Evolutionary conservation across 306 rosid species (phyloP).

Genomic region (Morella rubra): DNA sequence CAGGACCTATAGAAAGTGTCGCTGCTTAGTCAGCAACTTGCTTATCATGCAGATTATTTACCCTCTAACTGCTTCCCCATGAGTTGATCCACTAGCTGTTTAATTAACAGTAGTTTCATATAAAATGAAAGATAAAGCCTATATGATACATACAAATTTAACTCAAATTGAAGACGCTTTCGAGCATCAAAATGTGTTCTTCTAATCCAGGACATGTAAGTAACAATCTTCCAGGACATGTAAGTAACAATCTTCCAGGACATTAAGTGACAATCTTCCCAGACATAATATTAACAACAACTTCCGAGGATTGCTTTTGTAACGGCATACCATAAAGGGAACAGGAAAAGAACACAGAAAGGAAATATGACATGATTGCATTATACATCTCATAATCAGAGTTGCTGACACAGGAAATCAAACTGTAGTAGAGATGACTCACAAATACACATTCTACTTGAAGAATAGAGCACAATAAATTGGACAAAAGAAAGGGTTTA

Average conservation of each 20-base stretch:
- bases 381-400: background rate
- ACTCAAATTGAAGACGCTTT: no score
- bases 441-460: background rate
- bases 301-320: background rate
- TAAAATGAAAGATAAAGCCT: no score
- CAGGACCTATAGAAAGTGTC: background rate
- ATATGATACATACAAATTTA: no score
- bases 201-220: background rate
- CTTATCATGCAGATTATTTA: background rate
- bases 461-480: background rate
- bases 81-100: background rate
- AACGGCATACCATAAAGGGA: background rate
- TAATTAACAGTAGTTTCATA: no score
- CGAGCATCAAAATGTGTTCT: no score
- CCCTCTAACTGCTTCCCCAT: background rate
- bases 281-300: background rate
- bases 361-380: background rate
- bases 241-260: no score
- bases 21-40: slow-evolving; percentile 1
- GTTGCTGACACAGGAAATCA: background rate
- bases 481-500: background rate
- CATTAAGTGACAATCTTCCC: no score
- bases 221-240: no score
- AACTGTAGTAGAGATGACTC: background rate
- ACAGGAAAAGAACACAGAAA: background rate